Base-by-base conservation (phyloP, 2,329 filamentous ascomycete species). In the Exutisphaerella laricina region DNA sequence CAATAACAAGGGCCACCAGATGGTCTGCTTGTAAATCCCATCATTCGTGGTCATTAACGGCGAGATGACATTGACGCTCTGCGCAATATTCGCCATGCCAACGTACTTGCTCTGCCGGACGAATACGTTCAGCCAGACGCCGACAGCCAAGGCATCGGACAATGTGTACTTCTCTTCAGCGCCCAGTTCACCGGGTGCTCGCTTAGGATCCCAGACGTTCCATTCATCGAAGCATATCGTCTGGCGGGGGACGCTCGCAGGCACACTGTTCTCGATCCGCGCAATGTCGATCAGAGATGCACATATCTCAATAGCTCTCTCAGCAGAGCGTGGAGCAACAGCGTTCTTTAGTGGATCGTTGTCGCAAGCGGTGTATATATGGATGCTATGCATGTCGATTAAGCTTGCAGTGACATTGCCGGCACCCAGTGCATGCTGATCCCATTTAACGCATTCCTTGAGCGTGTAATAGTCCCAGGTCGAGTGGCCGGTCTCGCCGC, bases 211-310 rank as follows among this genome's bases (percentile, higher is more conserved):
- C 84, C 84, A 89, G 6, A 88, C 84, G 61, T 88, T 89, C 85
- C 85, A 88, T 64, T 88, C 84, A 60, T 89, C 85, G 59, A 88
- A 88, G 70, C 84, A 88, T 60, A 89, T 86, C 39, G 74, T 82
- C 34, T 79, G 82, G 3, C 75, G 69, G 3, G 77, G 75, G n/a
- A 81, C 75, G 0, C 70, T 68, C 0, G 73, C 66, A 0, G 81
- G 74, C 0, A 83, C 73, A 29, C 70, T 66, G 62, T 84, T 82
- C 61, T 86, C 80, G 57, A 86, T 80, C 23, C 81, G 73, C 0
- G 84, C 84, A 1, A 88, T 75, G 59, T 88, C 84, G 52, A 88
- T 86, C 2, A 88, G 68, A 1, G 73, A 70, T 2, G 77, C 77
- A 2, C 82, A 74, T 51, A 86, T 81, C 59, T 86, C 74, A 52